Conservation (phyloP, 2,329 filamentous ascomycete species). For the Beauveria bassiana region DNA sequence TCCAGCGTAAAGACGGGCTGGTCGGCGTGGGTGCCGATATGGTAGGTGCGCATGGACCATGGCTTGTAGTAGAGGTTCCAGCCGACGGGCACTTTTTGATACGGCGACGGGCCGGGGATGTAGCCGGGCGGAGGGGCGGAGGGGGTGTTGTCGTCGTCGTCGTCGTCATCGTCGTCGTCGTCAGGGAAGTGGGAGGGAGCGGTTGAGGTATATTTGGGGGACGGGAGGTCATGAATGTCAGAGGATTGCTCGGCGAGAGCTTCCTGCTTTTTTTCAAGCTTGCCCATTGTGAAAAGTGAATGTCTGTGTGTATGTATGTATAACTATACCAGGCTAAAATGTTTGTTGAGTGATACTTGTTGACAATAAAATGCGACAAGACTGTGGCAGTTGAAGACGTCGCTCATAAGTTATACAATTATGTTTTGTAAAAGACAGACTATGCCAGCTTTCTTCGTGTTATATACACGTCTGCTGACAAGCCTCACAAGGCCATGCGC, state of each 20-base stretch:
- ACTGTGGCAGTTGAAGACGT: too few species aligned
- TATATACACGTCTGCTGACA: background rate
- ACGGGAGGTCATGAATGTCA: background rate
- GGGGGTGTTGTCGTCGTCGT: background rate
- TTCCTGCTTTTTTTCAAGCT: conserved; percentile 3
- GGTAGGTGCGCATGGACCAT: background rate
- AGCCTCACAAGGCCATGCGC: background rate
- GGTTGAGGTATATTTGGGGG: background rate
- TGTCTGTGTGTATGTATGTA: background rate
- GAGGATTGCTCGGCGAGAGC: background rate
- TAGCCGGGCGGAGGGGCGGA: conserved; percentile 2
- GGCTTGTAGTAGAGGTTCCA: conserved; percentile 9
- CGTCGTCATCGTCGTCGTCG: background rate
- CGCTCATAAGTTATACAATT: too few species aligned
- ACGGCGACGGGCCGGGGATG: conserved; percentile 6
- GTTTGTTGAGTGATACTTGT: background rate
- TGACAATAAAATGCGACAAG: too few species aligned
- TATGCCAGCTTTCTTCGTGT: background rate
- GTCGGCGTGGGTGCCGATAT: conserved; percentile 5
- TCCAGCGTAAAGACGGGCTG: conserved; percentile 1
- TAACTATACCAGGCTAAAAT: background rate
- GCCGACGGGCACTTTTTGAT: background rate
- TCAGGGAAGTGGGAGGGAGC: too few species aligned
- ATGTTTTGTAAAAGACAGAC: background rate
- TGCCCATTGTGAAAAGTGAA: background rate